These are phyloP conservation scores for Morella rubra DNA, from an alignment of 306 rosid species.

Conservation along the genomic window DNA sequence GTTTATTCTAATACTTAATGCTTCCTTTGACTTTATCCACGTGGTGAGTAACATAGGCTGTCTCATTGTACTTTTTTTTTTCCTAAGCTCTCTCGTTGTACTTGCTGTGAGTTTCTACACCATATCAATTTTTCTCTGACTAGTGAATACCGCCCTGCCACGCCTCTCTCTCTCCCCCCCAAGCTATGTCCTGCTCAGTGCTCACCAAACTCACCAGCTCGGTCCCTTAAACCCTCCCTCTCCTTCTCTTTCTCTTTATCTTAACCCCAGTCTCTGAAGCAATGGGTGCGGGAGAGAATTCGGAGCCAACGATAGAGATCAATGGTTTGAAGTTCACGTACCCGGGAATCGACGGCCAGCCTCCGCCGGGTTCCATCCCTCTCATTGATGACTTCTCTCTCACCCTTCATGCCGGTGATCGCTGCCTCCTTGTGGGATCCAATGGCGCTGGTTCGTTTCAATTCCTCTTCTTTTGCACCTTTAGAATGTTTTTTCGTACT, in stretches of 20 bases:
- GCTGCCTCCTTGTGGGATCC: constrained; percentile 92
- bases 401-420: constrained; percentile 67
- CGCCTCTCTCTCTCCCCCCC: constrained; percentile 1
- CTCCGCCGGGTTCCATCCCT: constrained; percentile 84
- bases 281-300: constrained; percentile 38
- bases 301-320: constrained; percentile 47
- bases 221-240: not conserved
- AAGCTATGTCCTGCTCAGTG: not conserved
- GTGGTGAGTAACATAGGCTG: no score
- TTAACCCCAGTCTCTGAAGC: not conserved
- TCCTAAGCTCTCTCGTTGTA: no score
- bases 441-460: constrained; percentile 79
- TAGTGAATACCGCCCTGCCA: constrained; percentile 23
- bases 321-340: constrained; percentile 69
- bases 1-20: no score
- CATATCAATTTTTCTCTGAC: not conserved
- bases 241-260: not conserved
- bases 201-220: constrained; percentile 9
- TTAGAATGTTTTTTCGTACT: not conserved
- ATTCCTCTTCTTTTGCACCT: not conserved
- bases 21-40: no score
- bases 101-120: not conserved
- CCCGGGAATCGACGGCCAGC: constrained; percentile 95
- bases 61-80: no score
- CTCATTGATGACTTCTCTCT: constrained; percentile 71